A percentile compares a stretch with the other conserved stretches of the same genome.
Conservation (phyloP, 345 rosid genomes). For the Garcia nutans region DNA sequence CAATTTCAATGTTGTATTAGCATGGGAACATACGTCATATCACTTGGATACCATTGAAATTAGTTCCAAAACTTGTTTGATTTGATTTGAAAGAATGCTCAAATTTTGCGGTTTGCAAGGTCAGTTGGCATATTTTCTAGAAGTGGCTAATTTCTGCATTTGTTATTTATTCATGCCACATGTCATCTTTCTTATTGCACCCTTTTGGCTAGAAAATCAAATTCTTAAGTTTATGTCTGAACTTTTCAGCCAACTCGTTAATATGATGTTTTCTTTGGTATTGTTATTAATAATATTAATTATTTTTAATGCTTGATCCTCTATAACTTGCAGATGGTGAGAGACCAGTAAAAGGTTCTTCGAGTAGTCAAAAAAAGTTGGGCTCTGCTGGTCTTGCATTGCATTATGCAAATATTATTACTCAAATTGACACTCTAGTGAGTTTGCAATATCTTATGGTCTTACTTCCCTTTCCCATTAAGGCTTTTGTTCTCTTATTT, state of each 20-base stretch:
- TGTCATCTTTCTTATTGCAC: background rate
- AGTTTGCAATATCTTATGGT: slow-evolving; percentile 33
- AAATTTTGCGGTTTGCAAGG: too few species aligned
- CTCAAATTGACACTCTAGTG: slow-evolving; percentile 95
- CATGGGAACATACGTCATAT: too few species aligned
- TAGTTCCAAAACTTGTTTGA: too few species aligned
- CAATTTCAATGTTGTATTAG: too few species aligned
- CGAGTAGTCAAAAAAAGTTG: slow-evolving; percentile 52
- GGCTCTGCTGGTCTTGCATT: slow-evolving; percentile 95
- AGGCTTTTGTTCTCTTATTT: slow-evolving; percentile 4
- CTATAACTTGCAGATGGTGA: slow-evolving; percentile 59
- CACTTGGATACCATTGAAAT: too few species aligned
- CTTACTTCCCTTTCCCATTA: background rate
- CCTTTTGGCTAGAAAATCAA: background rate
- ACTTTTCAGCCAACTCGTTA: background rate
- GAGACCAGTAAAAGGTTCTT: slow-evolving; percentile 33
- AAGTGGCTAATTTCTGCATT: background rate
- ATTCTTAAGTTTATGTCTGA: background rate
- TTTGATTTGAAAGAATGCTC: too few species aligned
- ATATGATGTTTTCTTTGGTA: background rate
- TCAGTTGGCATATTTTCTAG: too few species aligned
- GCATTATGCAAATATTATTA: slow-evolving; percentile 92
- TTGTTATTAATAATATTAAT: too few species aligned
- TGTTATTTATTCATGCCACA: background rate
- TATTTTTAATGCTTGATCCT: slow-evolving; percentile 12